Base-by-base conservation (phyloP, 176 grass and related monocot species). In the Rhipidocladum racemiflorum region DNA sequence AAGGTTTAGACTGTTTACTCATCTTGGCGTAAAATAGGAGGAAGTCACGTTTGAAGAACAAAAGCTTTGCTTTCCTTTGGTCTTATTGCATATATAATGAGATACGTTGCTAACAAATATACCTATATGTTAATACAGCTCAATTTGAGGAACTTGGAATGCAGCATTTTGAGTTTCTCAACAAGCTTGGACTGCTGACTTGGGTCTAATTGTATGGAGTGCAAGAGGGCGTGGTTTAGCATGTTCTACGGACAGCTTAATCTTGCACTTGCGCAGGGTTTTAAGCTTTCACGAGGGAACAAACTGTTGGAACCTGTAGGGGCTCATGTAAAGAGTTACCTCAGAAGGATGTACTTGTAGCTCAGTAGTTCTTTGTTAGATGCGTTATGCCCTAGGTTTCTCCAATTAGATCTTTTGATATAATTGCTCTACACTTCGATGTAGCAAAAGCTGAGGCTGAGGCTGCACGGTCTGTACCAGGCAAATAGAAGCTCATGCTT, bases 141-240 rank as follows among this genome's bases (percentile, higher is more conserved):
- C 68, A 98, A 98, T 86, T 74, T 98, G 64, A 88, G 90, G 85
- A 98, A 89, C 87, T 42, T 98, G 83, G 95, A 98, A 82, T 95
- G 92, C 82, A 91, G 88, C 86, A 70, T 86, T 38, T 86, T 98
- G 39, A 88, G 86, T 87, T 93, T 95, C 82, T 93, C 95, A 56
- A 90, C 95, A 69, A 91, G 72, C 51, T 88, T 98, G 61, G 85
- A 98, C 65, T 25, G 54, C 70, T 89, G 83, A 89, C 32, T 59
- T n/a, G 24, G 38, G 48, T 56, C 24, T 2, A 45, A 61, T 71
- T 18, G 4, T 14, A 16, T 66, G 51, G 60, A 59, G 21, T n/a
- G 28, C 32, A 17, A 18, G 79, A 35, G 18, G 40, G n/a, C 5
- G 32, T 40, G 16, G n/a, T 75, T 18, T 18, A 30, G 17, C 34